Percentiles rank a stretch among this genome's conserved stretches.
These are phyloP conservation scores for Saturnispora serradocipensis DNA, from an alignment of 805 yeast genomes.

Conservation along the genomic window DNA sequence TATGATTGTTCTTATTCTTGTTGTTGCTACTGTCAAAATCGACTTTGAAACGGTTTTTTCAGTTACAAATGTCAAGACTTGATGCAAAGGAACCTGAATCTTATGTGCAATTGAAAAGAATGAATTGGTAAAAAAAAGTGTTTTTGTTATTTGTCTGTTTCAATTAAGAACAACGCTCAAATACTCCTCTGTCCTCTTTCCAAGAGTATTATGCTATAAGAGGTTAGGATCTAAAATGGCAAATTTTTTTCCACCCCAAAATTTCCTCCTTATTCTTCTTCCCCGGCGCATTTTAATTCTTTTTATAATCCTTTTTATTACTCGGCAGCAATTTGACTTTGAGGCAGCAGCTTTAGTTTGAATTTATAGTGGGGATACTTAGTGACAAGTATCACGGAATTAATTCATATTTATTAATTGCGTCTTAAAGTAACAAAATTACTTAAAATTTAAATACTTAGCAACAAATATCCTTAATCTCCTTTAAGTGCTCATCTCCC, in stretches of 20 bases:
- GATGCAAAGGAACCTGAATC: neutral
- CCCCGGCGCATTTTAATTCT: neutral
- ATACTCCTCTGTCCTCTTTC: neutral
- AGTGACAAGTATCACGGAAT: too few relatives aligned
- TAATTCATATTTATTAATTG: too few relatives aligned
- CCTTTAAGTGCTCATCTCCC: neutral
- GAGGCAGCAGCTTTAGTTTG: too few relatives aligned
- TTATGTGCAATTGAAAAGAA: neutral
- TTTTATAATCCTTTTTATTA: neutral
- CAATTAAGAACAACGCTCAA: neutral
- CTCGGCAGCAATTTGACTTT: neutral
- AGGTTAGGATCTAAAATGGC: neutral
- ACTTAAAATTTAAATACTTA: too few relatives aligned
- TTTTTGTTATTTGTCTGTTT: neutral
- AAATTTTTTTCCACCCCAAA: neutral
- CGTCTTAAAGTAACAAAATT: too few relatives aligned
- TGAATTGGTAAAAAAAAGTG: neutral
- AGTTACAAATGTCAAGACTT: neutral
- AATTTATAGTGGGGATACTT: too few relatives aligned
- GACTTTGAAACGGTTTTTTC: neutral
- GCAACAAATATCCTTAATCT: too few relatives aligned
- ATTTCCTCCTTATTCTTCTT: neutral
- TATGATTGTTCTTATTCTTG: neutral
- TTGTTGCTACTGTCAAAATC: neutral
- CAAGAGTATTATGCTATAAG: neutral